Evolutionary conservation across 2,329 filamentous ascomycete species (phyloP), one percentile per base, ranked within the genome.

Genomic region (Fragosphaeria purpurea): DNA sequence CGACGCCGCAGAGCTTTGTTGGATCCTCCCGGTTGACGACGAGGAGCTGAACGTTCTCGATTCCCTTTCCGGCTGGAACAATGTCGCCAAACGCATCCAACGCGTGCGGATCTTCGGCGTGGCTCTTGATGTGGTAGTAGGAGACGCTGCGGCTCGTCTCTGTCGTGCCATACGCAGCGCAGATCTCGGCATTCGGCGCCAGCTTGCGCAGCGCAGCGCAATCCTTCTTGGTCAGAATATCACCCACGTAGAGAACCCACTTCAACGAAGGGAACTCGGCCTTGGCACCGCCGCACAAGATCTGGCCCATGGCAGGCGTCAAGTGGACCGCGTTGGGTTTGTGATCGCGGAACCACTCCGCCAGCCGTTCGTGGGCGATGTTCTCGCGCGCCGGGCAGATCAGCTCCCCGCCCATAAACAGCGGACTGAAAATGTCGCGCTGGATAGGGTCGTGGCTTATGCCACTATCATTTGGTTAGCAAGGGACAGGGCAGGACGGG

Each of bases 251-350:
- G 73, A 97, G 91, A 13, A 83, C 88, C 51, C 81, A 75, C 52
- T 84, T 75, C n/a, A 97, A 73, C 10, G 77, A 74, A 1, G 88
- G 85, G 61, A 96, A 94, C 57, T 86, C 67, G 0, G 87, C 82
- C 4, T 72, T 83, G 31, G 88, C 86, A 57, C 86, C 88, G 42
- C 89, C 90, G n/a, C 91, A 83, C 2, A 97, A 71, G 54, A 97
- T 93, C 60, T 96, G 88, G 50, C 90, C 90, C 90, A 97, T 96
- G 51, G 93, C 93, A 8, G 93, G 93, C 1, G 93, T 98, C 40
- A 97, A 70, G 67, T 97, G 93, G 10, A 85, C 88, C 22, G 89
- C 86, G 12, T 83, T 95, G 3, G 86, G 80, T 50, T 76, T 70
- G 61, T 86, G 79, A 48, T 84, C 79, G 48, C 76, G 74, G 76